Evolutionary conservation across 257 asterid genomes (phyloP).

Genomic region (Vinca minor): DNA sequence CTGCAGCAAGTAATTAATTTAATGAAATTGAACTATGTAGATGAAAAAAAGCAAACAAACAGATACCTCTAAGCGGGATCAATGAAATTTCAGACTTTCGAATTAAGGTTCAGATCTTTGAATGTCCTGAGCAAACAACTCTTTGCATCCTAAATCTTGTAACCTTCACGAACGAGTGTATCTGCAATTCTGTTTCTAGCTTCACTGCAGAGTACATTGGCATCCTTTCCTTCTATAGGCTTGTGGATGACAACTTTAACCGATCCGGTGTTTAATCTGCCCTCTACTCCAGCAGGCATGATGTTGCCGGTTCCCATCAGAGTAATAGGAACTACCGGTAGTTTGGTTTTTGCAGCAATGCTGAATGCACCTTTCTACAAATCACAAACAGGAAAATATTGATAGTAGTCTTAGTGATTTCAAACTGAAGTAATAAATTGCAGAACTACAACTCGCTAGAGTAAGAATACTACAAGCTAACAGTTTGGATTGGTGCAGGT

Average conservation of each 20-base stretch:
- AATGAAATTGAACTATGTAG: not conserved
- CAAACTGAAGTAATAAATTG: not conserved
- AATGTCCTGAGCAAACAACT: slow-evolving; percentile 2
- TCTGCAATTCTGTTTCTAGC: slow-evolving; percentile 61
- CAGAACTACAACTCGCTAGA: not conserved
- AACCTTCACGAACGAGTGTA: slow-evolving; percentile 42
- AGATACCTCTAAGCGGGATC: not conserved
- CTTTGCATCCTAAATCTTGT: slow-evolving; percentile 10
- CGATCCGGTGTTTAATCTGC: slow-evolving; percentile 51
- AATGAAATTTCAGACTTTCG: not conserved
- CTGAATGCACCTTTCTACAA: slow-evolving; percentile 94
- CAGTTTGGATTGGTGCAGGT: not conserved
- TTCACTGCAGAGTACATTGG: slow-evolving; percentile 54
- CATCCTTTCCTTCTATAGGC: slow-evolving; percentile 45
- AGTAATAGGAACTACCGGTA: slow-evolving; percentile 77
- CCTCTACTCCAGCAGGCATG: slow-evolving; percentile 90
- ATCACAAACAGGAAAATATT: slow-evolving; percentile 7
- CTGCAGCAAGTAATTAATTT: not conserved
- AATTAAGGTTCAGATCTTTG: not conserved
- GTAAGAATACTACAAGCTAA: not conserved
- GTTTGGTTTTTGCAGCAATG: slow-evolving; percentile 77
- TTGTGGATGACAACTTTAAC: slow-evolving; percentile 72
- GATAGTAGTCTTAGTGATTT: not conserved
- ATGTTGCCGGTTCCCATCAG: slow-evolving; percentile 79
- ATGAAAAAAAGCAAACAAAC: not conserved